Base-by-base conservation (phyloP, 805 yeast species). In the Geotrichum ghanense region DNA sequence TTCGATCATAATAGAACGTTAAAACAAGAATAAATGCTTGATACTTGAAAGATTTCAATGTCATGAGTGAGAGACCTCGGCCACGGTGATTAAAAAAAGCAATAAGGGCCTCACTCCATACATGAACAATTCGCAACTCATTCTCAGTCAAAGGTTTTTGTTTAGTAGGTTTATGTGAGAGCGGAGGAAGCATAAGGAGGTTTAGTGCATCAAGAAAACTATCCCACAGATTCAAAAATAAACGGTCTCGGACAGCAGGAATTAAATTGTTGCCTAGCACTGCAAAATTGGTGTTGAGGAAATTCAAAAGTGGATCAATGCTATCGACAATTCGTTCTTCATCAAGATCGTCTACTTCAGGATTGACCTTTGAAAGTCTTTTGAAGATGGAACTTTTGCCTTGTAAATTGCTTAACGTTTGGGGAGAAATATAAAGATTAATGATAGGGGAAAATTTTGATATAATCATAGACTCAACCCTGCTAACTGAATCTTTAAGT, bases 31-130 rank as follows among this genome's bases (percentile, higher is more conserved):
- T 62, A 21, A 85, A 61, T 37, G 76, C 73, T 59, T 83, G 85
- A 58, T 82, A 86, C 27, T 74, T 73, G 25, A 71, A 74, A 48
- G 76, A 75, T 50, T 79, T 79, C 55, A 86, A 64, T 5, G 73
- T 75, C 50, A 73, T 76, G 22, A 84, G 54, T 1, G 86, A 74
- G 0, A 92, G 92, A 0, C 95, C 95, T 27, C 80, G 81, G 0
- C 95, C 95, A 41, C 75, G 79, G 56, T 83, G 79, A 60, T 86
- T 78, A 64, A 87, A 86, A 58, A 85, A 86, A 48, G 79, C 89
- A 43, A 74, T 60, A 45, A 86, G 74, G 16, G 82, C 61, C 42
- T 74, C 67, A 20, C 87, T 60, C 95, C 95, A 86, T 0, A 75
- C 68, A 51, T 80, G 78, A 0, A 84, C 75, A 1, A 81, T 75